Base-by-base conservation (phyloP, 257 asterid genomes). In the Capsicum baccatum region DNA sequence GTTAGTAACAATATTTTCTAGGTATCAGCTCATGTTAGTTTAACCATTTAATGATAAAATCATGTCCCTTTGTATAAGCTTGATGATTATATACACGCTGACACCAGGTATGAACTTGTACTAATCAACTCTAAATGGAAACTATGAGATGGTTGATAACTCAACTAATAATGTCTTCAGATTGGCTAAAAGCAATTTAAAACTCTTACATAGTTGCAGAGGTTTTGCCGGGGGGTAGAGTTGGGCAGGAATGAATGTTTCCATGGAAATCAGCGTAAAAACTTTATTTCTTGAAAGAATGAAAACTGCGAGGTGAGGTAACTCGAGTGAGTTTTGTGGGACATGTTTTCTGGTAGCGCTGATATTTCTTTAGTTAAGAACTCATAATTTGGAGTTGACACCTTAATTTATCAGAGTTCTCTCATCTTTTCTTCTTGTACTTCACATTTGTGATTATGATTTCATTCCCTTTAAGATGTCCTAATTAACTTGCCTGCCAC, bases 1-100 rank as follows among this genome's bases (percentile, higher is more conserved):
- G 80, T 48, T 73, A 73, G 11, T 73, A 47, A 73, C 39, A 47
- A n/a, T 74, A 74, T 50, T 50, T 50, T 35, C 60, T 48, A 50
- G 59, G 10, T 74, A 19, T 74, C 80, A 12, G 80, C 59, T 74
- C 80, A 50, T 50, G 12, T 52, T 48, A 50, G 19, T 74, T 74
- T 0, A 37, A 74, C 60, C 21, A 42, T 50, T 50, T 48, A 48
- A 1, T 74, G 15, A 19, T 50, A 33, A 69, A 69, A 39, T 44
- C 55, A 69, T 13, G 79, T 69, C 33, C 50, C 50, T 12, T 19
- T 48, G 11, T 19, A 12, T 50, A 48, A 48, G 70, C 26, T 63
- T 21, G 80, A 73, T 73, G 80, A 73, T 48, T 19, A 19, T 11
- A 11, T 47, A 48, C 80, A n/a, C 39, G 56, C n/a, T 73, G 17